A percentile compares a stretch with the other conserved stretches of the same genome.
Conservation (phyloP, 495 filamentous ascomycete genomes). For the Oidiodendron maius region DNA sequence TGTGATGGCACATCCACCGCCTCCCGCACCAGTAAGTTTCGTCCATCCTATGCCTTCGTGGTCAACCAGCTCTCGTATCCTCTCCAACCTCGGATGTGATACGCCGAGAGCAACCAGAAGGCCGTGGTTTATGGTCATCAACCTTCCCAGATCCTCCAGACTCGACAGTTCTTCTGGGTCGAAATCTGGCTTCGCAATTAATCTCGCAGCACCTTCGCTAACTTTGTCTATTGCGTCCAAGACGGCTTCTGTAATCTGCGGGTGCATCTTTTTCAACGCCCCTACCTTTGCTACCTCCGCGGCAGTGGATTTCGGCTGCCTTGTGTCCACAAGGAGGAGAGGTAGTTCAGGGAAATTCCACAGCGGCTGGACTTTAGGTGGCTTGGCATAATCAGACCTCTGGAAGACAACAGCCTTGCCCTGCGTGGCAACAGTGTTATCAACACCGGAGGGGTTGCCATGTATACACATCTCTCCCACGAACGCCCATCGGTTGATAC, state of each 20-base stretch:
- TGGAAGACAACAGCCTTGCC: constrained; percentile 92
- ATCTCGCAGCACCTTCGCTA: constrained; percentile 62
- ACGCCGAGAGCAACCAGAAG: constrained; percentile 83
- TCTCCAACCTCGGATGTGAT: constrained; percentile 87
- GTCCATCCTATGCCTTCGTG: constrained; percentile 90
- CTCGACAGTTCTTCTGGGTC: constrained; percentile 49
- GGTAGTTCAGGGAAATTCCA: constrained; percentile 86
- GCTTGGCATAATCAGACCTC: constrained; percentile 68
- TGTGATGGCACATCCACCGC: constrained; percentile 92
- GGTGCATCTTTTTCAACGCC: constrained; percentile 59
- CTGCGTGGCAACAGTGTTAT: constrained; percentile 92
- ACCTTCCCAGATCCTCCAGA: constrained; percentile 66
- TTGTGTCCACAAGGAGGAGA: constrained; percentile 82
- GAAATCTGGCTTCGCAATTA: constrained; percentile 62
- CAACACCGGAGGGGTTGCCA: constrained; percentile 91
- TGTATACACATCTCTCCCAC: constrained; percentile 96
- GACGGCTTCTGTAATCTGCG: constrained; percentile 67
- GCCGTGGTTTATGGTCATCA: constrained; percentile 91
- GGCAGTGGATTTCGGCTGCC: constrained; percentile 72
- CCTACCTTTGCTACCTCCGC: constrained; percentile 83
- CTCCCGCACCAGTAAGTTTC: constrained; percentile 92
- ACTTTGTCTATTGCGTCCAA: constrained; percentile 80
- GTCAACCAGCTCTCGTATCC: constrained; percentile 87
- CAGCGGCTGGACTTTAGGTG: constrained; percentile 70
- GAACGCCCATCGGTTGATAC: constrained; percentile 96